Evolutionary conservation across 2,329 filamentous ascomycete species (phyloP), one percentile per base, ranked within the genome.

Genomic region (Lachnellula suecica): DNA sequence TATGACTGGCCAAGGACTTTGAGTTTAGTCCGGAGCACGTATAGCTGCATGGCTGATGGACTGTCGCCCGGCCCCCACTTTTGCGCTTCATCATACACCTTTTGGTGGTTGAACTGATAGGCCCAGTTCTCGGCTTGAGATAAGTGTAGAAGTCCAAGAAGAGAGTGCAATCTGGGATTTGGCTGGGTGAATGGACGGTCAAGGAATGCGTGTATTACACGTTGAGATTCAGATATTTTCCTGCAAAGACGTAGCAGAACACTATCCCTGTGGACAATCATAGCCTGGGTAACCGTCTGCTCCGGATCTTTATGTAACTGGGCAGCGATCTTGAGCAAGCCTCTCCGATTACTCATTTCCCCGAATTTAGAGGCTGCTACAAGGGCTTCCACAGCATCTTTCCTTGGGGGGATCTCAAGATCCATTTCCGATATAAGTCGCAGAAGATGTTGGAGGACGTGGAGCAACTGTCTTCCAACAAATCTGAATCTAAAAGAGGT

Each of bases 91-190:
- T 51, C 31, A 42, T 46, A 51, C 20, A 47, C 42, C 49, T 51
- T 51, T 51, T 37, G 19, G 49, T 51, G 31, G 22, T 37, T 45
- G 42, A 51, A 51, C 22, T 51, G 38, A 38, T 51, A 46, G 20
- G 49, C 41, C 49, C 42, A 51, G 38, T 51, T 51, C 49, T 51
- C 42, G 42, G 49, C 49, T 51, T 45, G 42, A 45, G 49, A 51
- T 51, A 51, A 27, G 29, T 46, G 35, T 29, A 51, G 49, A 45
- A 51, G 34, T 25, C 49, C 42, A 45, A 51, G 43, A n/a, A 51
- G 49, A 46, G 19, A 51, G 35, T 51, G 42, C 37, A 51, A 46
- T 46, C 42, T 51, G 42, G 27, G 25, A 25, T 40, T 45, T 46
- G 24, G 23, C 42, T 25, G 13, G 19, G 34, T 45, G 31, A 51